phyloP scores from a whole-genome alignment of 345 rosid genomes.

The Camelina neglecta region DNA sequence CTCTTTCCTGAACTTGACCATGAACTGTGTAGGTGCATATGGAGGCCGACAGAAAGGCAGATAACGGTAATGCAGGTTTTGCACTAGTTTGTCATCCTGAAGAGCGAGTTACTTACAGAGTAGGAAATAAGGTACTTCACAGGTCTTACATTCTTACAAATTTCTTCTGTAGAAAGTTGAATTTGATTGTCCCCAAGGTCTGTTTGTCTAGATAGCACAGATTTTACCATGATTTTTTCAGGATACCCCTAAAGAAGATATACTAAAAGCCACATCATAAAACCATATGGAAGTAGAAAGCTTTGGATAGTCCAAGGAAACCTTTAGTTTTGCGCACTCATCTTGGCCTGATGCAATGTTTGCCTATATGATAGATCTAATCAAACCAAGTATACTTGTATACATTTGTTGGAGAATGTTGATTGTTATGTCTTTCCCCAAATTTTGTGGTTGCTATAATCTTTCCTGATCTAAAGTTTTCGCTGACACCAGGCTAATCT shows the following conservation, averaged over 20 bases:
- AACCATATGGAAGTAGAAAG: constrained; percentile 13
- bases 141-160: constrained; percentile 8
- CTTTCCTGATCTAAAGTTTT: constrained; percentile 18
- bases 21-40: constrained; percentile 75
- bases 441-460: constrained; percentile 1
- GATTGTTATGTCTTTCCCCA: constrained; percentile 4
- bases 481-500: not conserved
- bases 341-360: constrained; percentile 18
- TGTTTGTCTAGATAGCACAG: constrained; percentile 17
- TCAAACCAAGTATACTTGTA: constrained; percentile 12
- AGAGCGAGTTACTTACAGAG: constrained; percentile 76
- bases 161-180: constrained; percentile 7
- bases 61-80: constrained; percentile 55
- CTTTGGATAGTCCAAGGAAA: constrained; percentile 5
- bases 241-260: constrained; percentile 6
- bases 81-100: constrained; percentile 50
- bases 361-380: not conserved
- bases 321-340: constrained; percentile 13
- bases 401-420: constrained; percentile 13
- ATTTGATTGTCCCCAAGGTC: constrained; percentile 6
- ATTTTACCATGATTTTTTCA: constrained; percentile 2
- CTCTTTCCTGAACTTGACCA: constrained; percentile 21
- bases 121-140: constrained; percentile 69
- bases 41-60: constrained; percentile 84
- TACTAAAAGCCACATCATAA: constrained; percentile 8